Evolutionary conservation across 176 grass and related monocot species (phyloP), one percentile per base, ranked within the genome.

Genomic region (Carex cristatella): DNA sequence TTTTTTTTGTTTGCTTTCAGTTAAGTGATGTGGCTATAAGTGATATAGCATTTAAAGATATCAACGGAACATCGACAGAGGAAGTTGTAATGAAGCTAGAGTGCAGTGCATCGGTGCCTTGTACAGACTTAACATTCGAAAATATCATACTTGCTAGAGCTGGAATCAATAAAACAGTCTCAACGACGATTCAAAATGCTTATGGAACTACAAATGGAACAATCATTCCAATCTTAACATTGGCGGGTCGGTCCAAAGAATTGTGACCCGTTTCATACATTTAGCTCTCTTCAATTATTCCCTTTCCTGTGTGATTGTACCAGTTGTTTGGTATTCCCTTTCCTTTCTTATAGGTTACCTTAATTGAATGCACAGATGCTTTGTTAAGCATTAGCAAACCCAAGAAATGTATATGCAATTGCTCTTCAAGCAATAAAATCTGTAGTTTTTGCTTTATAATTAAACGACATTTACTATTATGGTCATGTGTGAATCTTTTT

Each of bases 31-130:
- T 91, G 80, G 89, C 83, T 10, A 85, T 91, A 87, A 89, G 84
- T 2, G 46, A 94, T 2, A 84, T 85, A 6, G 53, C 14, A 12
- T 94, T 88, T 58, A 81, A 71, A 63, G n/a, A 92, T 53, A 80
- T 97, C 51, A 18, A 69, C 0, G 92, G 90, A 68, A 92, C 92
- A 28, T 89, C 87, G 31, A 73, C 54, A 0, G 1, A 85, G 2
- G 74, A 84, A 42, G 58, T 86, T 0, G 85, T 87, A 37, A 82
- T 94, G 73, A 85, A 79, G 31, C 1, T 97, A 2, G 4, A 80
- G 5, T 92, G 92, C 88, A 92, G 92, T 86, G 11, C 85, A 46
- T 65, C 65, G 32, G 85, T 85, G 12, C 87, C 79, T 0, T 94
- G 94, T 46, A 28, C 0, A 38, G 90, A 23, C 10, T 85, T 97